Evolutionary conservation across 108 stramenopile species (phyloP), one percentile per base, ranked within the genome.

Genomic region (Cyclotella kingstonii): DNA sequence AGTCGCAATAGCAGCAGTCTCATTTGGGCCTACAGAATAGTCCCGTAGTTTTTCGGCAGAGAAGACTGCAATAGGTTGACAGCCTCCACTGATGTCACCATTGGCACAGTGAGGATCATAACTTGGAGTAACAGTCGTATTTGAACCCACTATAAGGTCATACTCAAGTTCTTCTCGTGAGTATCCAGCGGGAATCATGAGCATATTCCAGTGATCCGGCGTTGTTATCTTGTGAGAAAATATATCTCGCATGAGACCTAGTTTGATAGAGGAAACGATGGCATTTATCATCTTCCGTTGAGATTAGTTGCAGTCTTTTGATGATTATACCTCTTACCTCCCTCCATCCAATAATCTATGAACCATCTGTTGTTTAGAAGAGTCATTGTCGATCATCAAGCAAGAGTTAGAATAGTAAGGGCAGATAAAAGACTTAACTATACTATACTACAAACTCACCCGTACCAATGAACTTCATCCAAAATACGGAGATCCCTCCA

Each of bases 331-430:
- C 14, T 5, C 56, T n/a, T 46, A 60, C 58, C 58, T 19, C 42
- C 72, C 34, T 73, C 63, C 55, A 73, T 64, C 64, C 64, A 74
- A 29, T 60, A 74, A 34, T 74, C 73, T 14, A 74, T 74, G 43
- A 66, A 66, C 73, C 73, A 73, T 10, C 53, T 66, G 19, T 9
- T n/a, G 9, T n/a, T n/a, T n/a, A n/a, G n/a, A n/a, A n/a, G n/a
- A n/a, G n/a, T n/a, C n/a, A n/a, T n/a, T n/a, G n/a, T n/a, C n/a
- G n/a, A n/a, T n/a, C n/a, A n/a, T n/a, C n/a, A n/a, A n/a, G n/a
- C n/a, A n/a, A n/a, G n/a, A n/a, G n/a, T n/a, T n/a, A n/a, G n/a
- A n/a, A n/a, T n/a, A n/a, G n/a, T n/a, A n/a, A n/a, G n/a, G n/a
- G n/a, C n/a, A n/a, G n/a, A n/a, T n/a, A n/a, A n/a, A n/a, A n/a